Base-by-base conservation (phyloP, 179 eudicot species). In the Spergularia azorica region DNA sequence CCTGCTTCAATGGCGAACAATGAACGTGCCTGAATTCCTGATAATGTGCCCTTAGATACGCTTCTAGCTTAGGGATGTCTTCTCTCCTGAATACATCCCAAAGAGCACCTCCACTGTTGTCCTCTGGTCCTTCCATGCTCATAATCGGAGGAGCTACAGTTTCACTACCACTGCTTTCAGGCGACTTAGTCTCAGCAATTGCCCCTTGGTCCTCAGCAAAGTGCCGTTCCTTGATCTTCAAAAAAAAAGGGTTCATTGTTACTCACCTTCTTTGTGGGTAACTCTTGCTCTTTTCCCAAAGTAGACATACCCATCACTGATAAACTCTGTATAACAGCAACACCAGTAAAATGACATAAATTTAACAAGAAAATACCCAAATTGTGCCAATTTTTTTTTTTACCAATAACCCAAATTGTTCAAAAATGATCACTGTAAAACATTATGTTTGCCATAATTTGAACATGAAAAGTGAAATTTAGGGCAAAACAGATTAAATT, bases 31-130 rank as follows among this genome's bases (percentile, higher is more conserved):
- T 79, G 79, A 90, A 89, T 76, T 90, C 92, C 46, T 83, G 80
- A 51, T 61, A 83, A 79, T 89, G 90, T 79, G 85, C 85, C 17
- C 70, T 70, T 43, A 90, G 86, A 81, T 90, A 90, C 65, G 87
- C 87, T 75, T 83, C 73, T 52, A 90, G 85, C 86, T 87, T 86
- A 63, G 88, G 84, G 51, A 85, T 88, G 82, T 90, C 92, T 81
- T 89, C 76, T 77, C 95, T 82, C 67, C 92, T 83, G 36, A 89
- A 90, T 60, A 90, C 83, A 46, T 90, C 91, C 95, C 92, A 90
- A 11, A 89, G 73, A 80, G 91, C 95, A 67, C 92, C 95, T 43
- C 87, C 91, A 65, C 69, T 67, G 0, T 16, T 36, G 52, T 51
- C 43, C 48, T 71, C 75, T 26, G 21, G 48, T 41, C 50, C 73